Percentiles rank a stretch among this genome's conserved stretches.
phyloP scores from a whole-genome alignment of 495 filamentous ascomycete species.

The Aspergillus wentii region DNA sequence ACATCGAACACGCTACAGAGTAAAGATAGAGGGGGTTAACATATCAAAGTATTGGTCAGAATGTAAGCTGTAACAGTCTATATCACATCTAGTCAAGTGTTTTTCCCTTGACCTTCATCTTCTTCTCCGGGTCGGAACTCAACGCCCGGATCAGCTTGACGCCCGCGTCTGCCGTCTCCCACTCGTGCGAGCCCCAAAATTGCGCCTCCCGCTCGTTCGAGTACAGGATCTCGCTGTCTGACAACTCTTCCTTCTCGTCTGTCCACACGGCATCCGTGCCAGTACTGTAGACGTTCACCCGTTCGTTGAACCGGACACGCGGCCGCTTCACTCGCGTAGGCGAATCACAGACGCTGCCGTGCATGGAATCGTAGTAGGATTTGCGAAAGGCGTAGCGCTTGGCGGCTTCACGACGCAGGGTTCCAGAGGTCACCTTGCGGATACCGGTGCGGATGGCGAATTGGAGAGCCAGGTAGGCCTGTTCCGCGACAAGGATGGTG shows the following conservation, averaged over 20 bases:
- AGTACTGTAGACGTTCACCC: conserved; percentile 31
- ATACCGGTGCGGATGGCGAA: conserved; percentile 63
- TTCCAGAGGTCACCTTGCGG: conserved; percentile 69
- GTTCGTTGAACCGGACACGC: conserved; percentile 35
- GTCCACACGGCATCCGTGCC: conserved; percentile 7
- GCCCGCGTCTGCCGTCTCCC: conserved; percentile 29
- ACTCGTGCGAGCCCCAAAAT: conserved; percentile 27
- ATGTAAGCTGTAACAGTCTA: too few species aligned
- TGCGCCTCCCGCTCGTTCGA: conserved; percentile 23
- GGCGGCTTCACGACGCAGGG: conserved; percentile 67
- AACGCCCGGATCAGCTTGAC: conserved; percentile 34
- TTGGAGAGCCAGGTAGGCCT: conserved; percentile 69
- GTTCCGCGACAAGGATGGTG: conserved; percentile 78
- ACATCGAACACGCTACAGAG: too few species aligned
- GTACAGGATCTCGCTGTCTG: conserved; percentile 22
- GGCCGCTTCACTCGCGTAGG: conserved; percentile 17
- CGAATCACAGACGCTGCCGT: conserved; percentile 7
- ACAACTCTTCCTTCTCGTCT: conserved; percentile 13
- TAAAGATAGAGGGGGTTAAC: too few species aligned
- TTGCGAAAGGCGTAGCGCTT: conserved; percentile 69
- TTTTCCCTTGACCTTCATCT: too few species aligned
- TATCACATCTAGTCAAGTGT: too few species aligned
- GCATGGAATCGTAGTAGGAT: conserved; percentile 48
- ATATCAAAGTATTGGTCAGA: too few species aligned
- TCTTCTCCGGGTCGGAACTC: too few species aligned